phyloP scores from a whole-genome alignment of 805 yeast species.

The Candida argentea region DNA sequence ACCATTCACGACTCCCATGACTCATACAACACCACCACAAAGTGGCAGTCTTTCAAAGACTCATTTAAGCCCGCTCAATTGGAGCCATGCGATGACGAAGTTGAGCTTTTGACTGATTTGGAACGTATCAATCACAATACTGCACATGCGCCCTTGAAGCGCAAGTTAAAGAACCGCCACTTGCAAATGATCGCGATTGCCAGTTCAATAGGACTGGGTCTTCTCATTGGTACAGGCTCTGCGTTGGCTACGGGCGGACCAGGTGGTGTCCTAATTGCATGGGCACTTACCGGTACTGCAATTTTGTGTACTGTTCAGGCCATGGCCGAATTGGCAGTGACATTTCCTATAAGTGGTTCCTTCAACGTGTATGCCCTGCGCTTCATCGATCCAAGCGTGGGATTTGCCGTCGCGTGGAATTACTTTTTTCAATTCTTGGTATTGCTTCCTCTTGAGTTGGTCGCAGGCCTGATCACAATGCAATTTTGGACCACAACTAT shows the following conservation, averaged over 20 bases:
- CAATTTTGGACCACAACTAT: constrained; percentile 42
- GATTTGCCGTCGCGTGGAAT: constrained; percentile 45
- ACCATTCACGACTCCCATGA: too few relatives aligned
- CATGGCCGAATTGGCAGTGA: constrained; percentile 43
- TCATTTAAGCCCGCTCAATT: constrained; percentile 34
- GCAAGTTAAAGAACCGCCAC: constrained; percentile 37
- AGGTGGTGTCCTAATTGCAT: constrained; percentile 18
- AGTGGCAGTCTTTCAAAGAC: constrained; percentile 37
- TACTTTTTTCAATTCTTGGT: constrained; percentile 49
- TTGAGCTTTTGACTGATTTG: constrained; percentile 22
- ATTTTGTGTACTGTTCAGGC: constrained; percentile 22
- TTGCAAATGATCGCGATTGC: constrained; percentile 63
- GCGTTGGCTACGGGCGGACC: constrained; percentile 27
- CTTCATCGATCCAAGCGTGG: constrained; percentile 46
- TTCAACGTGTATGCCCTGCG: constrained; percentile 40
- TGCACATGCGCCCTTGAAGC: constrained; percentile 31
- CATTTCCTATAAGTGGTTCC: constrained; percentile 45
- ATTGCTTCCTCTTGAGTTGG: constrained; percentile 48
- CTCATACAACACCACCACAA: constrained; percentile 4
- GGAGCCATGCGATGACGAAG: constrained; percentile 13
- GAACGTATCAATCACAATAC: constrained; percentile 30
- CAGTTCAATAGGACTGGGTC: constrained; percentile 59
- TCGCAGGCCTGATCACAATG: constrained; percentile 50
- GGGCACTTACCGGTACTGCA: constrained; percentile 16
- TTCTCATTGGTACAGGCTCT: constrained; percentile 38